A percentile compares a stretch with the other conserved stretches of the same genome.
Conservation (phyloP, 1,139 yeast genomes). For the Debaryomycetaceae sp. region DNA sequence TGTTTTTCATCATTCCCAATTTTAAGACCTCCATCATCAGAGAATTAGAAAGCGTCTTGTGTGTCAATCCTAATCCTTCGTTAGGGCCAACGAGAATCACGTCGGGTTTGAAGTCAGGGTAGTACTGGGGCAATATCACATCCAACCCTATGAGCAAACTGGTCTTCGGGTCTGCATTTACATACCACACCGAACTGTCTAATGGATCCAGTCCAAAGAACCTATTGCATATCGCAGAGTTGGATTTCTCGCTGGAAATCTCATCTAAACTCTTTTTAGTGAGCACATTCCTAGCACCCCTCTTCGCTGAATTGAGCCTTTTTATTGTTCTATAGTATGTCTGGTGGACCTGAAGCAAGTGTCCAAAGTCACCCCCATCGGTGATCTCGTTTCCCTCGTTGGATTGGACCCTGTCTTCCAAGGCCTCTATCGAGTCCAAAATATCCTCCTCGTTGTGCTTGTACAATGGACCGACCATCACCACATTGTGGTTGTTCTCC, state of each 20-base stretch:
- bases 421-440: slow-evolving; percentile 1
- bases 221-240: slow-evolving; percentile 6
- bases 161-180: slow-evolving; percentile 31
- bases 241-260: background rate
- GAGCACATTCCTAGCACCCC: slow-evolving; percentile 20
- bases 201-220: slow-evolving; percentile 35
- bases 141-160: slow-evolving; percentile 30
- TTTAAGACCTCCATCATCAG: slow-evolving; percentile 14
- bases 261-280: slow-evolving; percentile 6
- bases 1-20: slow-evolving; percentile 20
- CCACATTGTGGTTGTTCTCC: slow-evolving; percentile 28
- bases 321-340: slow-evolving; percentile 22
- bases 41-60: slow-evolving; percentile 9
- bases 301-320: slow-evolving; percentile 12
- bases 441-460: slow-evolving; percentile 6
- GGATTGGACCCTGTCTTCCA: background rate
- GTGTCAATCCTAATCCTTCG: slow-evolving; percentile 23
- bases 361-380: slow-evolving; percentile 37
- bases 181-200: slow-evolving; percentile 36
- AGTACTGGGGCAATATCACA: slow-evolving; percentile 27
- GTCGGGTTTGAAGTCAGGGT: slow-evolving; percentile 31
- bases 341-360: slow-evolving; percentile 31
- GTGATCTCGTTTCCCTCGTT: slow-evolving; percentile 1
- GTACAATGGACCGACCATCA: slow-evolving; percentile 32
- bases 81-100: slow-evolving; percentile 40